Percentiles rank a stretch among this genome's conserved stretches.
phyloP scores from a whole-genome alignment of 192 early-diverging fungal species.

The Haplosporangium gracile region DNA sequence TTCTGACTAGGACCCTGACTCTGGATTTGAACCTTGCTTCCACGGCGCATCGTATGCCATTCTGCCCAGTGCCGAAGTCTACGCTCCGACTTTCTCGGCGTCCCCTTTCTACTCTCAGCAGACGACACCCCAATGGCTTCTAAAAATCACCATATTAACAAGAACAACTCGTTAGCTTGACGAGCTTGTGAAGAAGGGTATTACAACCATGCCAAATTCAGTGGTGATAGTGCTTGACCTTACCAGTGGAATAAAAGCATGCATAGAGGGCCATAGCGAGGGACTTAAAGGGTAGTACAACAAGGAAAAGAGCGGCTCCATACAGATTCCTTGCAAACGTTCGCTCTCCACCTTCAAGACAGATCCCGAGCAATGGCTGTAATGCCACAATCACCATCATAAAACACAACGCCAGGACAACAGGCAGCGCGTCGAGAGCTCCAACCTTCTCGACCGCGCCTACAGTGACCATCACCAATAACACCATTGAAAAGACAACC shows the following conservation, averaged over 20 bases:
- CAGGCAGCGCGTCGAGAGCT: constrained; percentile 12
- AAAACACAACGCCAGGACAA: constrained; percentile 12
- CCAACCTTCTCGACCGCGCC: constrained; percentile 7
- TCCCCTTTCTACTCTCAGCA: neutral
- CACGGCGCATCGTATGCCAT: constrained; percentile 6
- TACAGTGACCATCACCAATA: constrained; percentile 5
- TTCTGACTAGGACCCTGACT: neutral
- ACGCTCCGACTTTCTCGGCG: neutral
- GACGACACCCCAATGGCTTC: neutral
- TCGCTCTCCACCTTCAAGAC: neutral
- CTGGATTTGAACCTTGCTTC: neutral
- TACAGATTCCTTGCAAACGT: neutral
- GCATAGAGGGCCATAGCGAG: neutral
- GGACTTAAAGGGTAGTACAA: neutral
- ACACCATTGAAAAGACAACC: neutral
- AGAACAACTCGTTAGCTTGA: neutral
- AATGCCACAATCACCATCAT: neutral
- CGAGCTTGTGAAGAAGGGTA: neutral
- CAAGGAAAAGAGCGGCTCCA: constrained; percentile 5
- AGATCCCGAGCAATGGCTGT: constrained; percentile 18
- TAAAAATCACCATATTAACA: neutral
- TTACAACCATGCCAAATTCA: neutral
- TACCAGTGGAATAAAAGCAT: neutral
- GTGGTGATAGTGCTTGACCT: neutral
- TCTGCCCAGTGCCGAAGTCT: constrained; percentile 27